Percentiles rank a stretch among this genome's conserved stretches.
Evolutionary conservation across 371 early-diverging fungal species (phyloP).

Genomic region (Quaeritorhiza haematococci): DNA sequence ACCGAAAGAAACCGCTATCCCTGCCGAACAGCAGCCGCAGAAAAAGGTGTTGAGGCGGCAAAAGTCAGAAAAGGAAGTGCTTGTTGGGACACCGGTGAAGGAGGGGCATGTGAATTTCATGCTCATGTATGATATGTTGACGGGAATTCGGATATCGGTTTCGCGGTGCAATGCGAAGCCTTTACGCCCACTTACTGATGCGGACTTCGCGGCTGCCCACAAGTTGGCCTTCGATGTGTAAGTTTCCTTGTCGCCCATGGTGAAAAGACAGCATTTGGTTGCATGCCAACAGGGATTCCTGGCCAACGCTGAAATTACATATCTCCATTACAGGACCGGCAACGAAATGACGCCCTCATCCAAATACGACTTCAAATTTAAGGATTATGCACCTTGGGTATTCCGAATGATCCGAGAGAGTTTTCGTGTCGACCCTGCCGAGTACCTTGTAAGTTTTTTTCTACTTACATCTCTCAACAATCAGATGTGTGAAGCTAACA

Average conservation of each 20-base stretch:
- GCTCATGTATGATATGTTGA: conserved; percentile 97
- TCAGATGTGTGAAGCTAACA: too few species aligned
- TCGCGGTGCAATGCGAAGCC: conserved; percentile 84
- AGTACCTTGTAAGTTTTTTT: conserved; percentile 76
- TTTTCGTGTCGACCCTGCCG: conserved; percentile 89
- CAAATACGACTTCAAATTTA: conserved; percentile 96
- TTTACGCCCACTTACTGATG: conserved; percentile 58
- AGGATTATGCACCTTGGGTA: conserved; percentile 97
- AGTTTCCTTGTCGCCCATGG: conserved; percentile 10
- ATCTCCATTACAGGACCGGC: conserved; percentile 57
- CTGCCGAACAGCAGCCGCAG: too few species aligned
- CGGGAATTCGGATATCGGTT: conserved; percentile 61
- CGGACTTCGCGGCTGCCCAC: conserved; percentile 82
- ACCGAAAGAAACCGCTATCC: too few species aligned
- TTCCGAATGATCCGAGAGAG: conserved; percentile 81
- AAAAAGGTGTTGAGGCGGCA: too few species aligned
- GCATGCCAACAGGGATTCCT: too few species aligned
- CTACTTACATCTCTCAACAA: too few species aligned
- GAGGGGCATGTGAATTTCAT: conserved; percentile 69
- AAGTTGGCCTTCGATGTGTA: conserved; percentile 91
- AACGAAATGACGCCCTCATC: conserved; percentile 91
- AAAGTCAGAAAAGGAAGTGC: conserved; percentile 26
- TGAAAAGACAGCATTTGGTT: too few species aligned
- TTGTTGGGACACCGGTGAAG: conserved; percentile 45
- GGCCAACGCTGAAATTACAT: too few species aligned